Evolutionary conservation across 768 basidiomycete species (phyloP), one percentile per base, ranked within the genome.

Genomic region (Pleurotus eryngii): DNA sequence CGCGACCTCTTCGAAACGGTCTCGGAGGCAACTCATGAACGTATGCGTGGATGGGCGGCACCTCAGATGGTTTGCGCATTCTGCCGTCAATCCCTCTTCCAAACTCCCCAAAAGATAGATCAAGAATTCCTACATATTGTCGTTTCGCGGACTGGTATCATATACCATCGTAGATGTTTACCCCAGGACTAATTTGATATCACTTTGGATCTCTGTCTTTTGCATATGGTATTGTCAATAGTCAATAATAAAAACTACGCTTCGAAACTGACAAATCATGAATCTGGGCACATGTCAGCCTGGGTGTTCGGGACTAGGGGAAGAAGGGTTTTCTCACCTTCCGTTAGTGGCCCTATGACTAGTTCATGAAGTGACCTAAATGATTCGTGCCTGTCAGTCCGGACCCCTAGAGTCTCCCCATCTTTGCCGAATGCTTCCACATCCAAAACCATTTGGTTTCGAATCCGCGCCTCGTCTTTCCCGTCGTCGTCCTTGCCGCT

Each of bases 401-500:
- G 76, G 3, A 95, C 83, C 3, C 86, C 89, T 24, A 98, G 68
- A 20, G 76, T 71, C 60, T 78, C 70, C 1, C 88, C 94, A 57
- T 96, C 95, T 63, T 80, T 80, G 8, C 86, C 90, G 62, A 98
- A 87, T 6, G 87, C 87, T 48, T 89, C 82, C 0, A 96, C 90
- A 65, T 99, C 97, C 14, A 92, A 72, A 46, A 87, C 78, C 89
- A 98, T 74, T 71, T 95, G 94, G 49, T 72, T 72, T 46, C 84
- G 83, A 59, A 98, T 94, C 43, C 92, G 85, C 66, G 96, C 92
- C 68, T 97, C 94, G 64, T 96, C 95, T 51, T 81, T 82, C 3
- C 81, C 84, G 55, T 92, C 90, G 43, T 91, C 87, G 8, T 83
- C 82, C 49, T 76, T 81, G 24, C 73, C 69, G 12, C 74, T 62